Evolutionary conservation across 371 early-diverging fungal genomes (phyloP), one percentile per base, ranked within the genome.

Genomic region (Zopfochytrium polystomum): DNA sequence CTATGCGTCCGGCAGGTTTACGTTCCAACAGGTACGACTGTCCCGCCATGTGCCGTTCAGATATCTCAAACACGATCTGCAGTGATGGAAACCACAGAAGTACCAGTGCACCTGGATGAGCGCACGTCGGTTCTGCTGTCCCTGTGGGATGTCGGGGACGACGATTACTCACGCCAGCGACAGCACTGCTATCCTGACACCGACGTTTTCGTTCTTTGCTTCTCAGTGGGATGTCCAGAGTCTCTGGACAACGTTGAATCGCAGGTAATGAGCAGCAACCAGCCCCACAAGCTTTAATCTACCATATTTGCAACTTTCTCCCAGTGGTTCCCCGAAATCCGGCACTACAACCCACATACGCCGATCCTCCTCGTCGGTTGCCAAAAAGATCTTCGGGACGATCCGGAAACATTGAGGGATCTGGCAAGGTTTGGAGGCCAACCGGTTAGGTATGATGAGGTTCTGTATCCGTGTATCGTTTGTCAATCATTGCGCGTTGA

Each of bases 91-190:
- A 25, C 49, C 25, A 13, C 25, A 49, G 25, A 49, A n/a, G 25
- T 18, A 13, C 13, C 13, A 0, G 60, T 60, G 13, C 49, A 49
- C 30, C 52, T 71, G 25, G 67, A 67, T 38, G 54, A 46, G 15
- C 35, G 55, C n/a, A n/a, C n/a, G 43, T 32, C 47, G 32, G 43
- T 67, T n/a, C 65, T 95, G 69, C 80, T 97, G 48, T 90, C 92
- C 30, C 76, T 97, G 42, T 96, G 96, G 96, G 96, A 97, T 84
- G 95, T 96, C 23, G 96, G 96, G 32, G 93, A 93, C 69, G 93
- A 95, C 73, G 90, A 91, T 69, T 91, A 90, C 63, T 87, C 90
- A 67, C 89, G 96, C 62, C 87, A 95, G 70, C 87, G 96, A 56
- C 95, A 95, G 27, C 84, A 95, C 57, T 89, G 90, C 33, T 96